Percentiles rank a stretch among this genome's conserved stretches.
These are phyloP conservation scores for Kodamaea kaohsiungensis DNA, from an alignment of 805 yeast genomes.

Conservation along the genomic window DNA sequence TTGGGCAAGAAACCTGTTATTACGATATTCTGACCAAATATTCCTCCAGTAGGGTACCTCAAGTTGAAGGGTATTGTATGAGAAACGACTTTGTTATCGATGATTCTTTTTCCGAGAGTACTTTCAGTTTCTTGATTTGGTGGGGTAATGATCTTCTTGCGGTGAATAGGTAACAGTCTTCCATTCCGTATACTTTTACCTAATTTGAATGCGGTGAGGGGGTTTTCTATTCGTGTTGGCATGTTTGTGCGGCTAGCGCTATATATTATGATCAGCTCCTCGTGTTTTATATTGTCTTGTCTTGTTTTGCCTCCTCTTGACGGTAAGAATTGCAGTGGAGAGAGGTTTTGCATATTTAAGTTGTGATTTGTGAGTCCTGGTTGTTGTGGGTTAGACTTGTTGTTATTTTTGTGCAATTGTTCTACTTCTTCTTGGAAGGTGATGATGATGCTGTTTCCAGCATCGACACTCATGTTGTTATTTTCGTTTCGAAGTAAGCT, in stretches of 20 bases:
- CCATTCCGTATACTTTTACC: conserved; percentile 35
- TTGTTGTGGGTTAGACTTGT: neutral
- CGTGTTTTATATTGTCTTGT: conserved; percentile 4
- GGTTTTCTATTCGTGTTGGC: conserved; percentile 22
- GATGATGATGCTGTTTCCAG: conserved; percentile 35
- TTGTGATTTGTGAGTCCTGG: neutral
- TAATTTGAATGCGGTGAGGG: conserved; percentile 35
- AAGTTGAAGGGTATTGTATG: conserved; percentile 48
- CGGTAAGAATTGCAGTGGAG: conserved; percentile 14
- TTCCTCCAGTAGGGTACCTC: conserved; percentile 58
- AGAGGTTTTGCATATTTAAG: conserved; percentile 3
- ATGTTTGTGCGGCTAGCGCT: conserved; percentile 25
- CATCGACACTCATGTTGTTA: conserved; percentile 28
- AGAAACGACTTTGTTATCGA: conserved; percentile 5
- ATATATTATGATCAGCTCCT: conserved; percentile 30
- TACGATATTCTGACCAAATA: conserved; percentile 66
- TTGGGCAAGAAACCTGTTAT: conserved; percentile 58
- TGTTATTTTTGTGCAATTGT: conserved; percentile 11
- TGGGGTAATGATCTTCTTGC: conserved; percentile 15
- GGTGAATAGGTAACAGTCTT: conserved; percentile 31
- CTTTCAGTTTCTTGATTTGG: neutral
- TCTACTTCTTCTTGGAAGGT: conserved; percentile 29
- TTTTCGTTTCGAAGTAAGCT: conserved; percentile 18
- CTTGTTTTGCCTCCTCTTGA: conserved; percentile 6
- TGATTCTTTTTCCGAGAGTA: neutral